Conservation (phyloP, 306 rosid species). For the Leucaena leucocephala region DNA sequence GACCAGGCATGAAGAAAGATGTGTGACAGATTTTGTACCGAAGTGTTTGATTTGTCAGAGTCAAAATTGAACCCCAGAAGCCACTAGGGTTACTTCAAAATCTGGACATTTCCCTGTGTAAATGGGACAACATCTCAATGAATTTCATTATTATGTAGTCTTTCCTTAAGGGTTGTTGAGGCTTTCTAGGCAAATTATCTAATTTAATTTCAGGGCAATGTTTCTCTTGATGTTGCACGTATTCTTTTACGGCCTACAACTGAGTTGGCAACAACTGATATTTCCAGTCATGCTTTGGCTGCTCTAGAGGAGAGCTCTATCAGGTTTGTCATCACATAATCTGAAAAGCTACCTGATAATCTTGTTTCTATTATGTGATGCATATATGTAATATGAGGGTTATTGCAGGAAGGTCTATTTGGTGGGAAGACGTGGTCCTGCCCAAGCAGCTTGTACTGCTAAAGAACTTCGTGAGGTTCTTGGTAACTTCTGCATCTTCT, state of each 20-base stretch:
- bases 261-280: slow-evolving; percentile 82
- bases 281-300: slow-evolving; percentile 83
- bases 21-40: too few species aligned
- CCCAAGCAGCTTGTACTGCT: slow-evolving; percentile 94
- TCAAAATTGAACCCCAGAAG: too few species aligned
- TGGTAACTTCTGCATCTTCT: slow-evolving; percentile 57
- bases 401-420: slow-evolving; percentile 75
- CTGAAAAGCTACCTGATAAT: slow-evolving; percentile 23
- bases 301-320: slow-evolving; percentile 75
- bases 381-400: slow-evolving; percentile 31
- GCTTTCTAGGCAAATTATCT: slow-evolving; percentile 26
- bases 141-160: slow-evolving; percentile 24
- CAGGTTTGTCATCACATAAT: slow-evolving; percentile 55
- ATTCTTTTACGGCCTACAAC: slow-evolving; percentile 72
- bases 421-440: slow-evolving; percentile 99
- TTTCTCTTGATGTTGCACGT: slow-evolving; percentile 91
- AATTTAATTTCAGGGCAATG: slow-evolving; percentile 80
- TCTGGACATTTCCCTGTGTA: too few species aligned
- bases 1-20: too few species aligned
- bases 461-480: slow-evolving; percentile 92
- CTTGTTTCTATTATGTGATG: slow-evolving; percentile 18
- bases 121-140: too few species aligned
- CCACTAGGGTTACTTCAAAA: too few species aligned
- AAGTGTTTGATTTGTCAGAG: too few species aligned
- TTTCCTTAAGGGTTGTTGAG: background rate